Base-by-base conservation (phyloP, 805 yeast species). In the Cephaloascus albidus region DNA sequence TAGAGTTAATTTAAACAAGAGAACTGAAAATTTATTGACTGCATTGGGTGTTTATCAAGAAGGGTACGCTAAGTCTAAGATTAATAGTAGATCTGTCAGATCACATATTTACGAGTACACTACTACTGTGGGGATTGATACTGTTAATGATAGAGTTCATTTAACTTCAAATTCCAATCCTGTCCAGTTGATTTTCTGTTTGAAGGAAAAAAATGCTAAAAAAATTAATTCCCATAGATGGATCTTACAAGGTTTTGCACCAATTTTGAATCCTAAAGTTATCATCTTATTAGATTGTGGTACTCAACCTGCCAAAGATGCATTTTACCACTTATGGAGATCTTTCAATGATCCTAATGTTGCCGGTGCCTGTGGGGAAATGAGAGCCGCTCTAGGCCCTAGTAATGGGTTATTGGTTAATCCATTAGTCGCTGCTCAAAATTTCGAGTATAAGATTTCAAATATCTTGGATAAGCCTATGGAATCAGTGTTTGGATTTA, bases 331-430 rank as follows among this genome's bases (percentile, higher is more conserved):
- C 48, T 63, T 93, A 41, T 90, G 98, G 98, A 80, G 79, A 56
- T 76, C 89, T 33, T 93, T 90, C 54, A 77, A 76, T 45, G 75
- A 74, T 51, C 82, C 87, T 2, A 74, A 78, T 39, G 94, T 90
- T 17, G 98, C 95, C 2, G 98, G 98, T 32, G 95, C 97, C 1
- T 90, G 98, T 75, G 98, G 98, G 40, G 97, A 93, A 56, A 90
- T 93, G 60, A 81, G 78, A 46, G 94, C 93, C 0, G 79, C 82
- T 58, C 63, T 89, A 39, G 97, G 97, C 2, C 66, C 65, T 36
- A 59, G 63, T 14, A 60, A 59, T 34, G 51, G 51, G 19, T 53
- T 70, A 30, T 63, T 90, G 35, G 46, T 80, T 14, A 90, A 90
- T 54, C 97, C 98, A 6, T 61, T 90, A 40, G 90, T 90, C 8